Evolutionary conservation across 2,329 filamentous ascomycete species (phyloP), one percentile per base, ranked within the genome.

Genomic region (Penicillium sp.): DNA sequence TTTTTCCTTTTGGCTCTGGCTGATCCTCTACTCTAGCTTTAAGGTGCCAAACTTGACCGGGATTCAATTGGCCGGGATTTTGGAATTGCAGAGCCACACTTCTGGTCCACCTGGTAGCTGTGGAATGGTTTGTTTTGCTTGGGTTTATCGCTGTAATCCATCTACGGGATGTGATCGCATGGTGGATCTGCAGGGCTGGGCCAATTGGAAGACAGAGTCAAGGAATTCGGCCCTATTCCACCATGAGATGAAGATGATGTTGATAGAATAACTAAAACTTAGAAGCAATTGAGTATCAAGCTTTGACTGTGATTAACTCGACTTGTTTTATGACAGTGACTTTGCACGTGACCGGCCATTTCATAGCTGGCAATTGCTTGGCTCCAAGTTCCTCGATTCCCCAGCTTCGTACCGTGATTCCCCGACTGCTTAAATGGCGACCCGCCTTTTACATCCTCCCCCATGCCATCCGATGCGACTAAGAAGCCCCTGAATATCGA

Each of bases 401-500:
- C 56, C 50, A 62, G 52, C 54, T 50, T 50, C 33, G 48, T 49
- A 58, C 64, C 64, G 65, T 62, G 62, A 62, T 65, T 58, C 57
- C 53, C 63, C 63, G 64, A 66, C 44, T 44, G 42, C 54, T 53
- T 62, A 49, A 60, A 66, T 64, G 61, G 60, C 55, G 55, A 51
- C 45, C 23, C 14, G 49, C 44, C 37, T 23, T 23, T 49, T 52
- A 48, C 39, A 29, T 23, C 46, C 49, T 58, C 47, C 56, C 31
- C 45, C 57, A 75, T 75, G 72, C 66, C 67, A 55, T 64, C 65
- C 46, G 62, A 69, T 59, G 56, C 68, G 53, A 58, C 62, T 65
- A 69, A 58, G 55, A 73, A 71, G 46, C 65, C 69, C 53, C 50
- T 71, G 60, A 68, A 68, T 50, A 69, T 74, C 57, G 75, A 77